phyloP scores from a whole-genome alignment of 1,139 yeast genomes.

The Blastobotrys niveus region DNA sequence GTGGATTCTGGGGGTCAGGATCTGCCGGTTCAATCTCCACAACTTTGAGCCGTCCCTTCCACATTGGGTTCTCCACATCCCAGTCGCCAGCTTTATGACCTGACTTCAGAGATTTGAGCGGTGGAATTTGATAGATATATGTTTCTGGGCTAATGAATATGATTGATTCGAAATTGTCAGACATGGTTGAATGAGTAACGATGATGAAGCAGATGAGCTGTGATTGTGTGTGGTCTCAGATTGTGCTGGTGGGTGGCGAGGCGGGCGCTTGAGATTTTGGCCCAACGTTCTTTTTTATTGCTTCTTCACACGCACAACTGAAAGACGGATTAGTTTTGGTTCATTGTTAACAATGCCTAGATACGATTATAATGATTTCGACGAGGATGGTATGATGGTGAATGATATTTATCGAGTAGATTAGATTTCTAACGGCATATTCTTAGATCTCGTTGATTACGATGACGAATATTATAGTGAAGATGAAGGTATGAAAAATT shows the following conservation, averaged over 20 bases:
- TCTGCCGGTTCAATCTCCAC: constrained; percentile 28
- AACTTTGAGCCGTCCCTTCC: constrained; percentile 35
- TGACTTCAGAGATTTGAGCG: constrained; percentile 24
- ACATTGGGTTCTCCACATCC: constrained; percentile 36
- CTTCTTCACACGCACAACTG: background rate
- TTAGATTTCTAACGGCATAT: background rate
- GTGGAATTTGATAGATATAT: constrained; percentile 34
- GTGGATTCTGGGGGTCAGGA: constrained; percentile 12
- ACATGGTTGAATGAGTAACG: background rate
- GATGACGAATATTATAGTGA: constrained; percentile 18
- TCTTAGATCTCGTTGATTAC: constrained; percentile 16
- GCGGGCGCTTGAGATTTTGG: too few species aligned
- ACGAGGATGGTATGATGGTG: constrained; percentile 18
- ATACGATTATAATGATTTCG: constrained; percentile 14
- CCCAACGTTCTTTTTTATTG: constrained; percentile 1
- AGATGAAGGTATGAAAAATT: constrained; percentile 18
- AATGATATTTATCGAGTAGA: background rate
- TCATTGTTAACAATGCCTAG: constrained; percentile 8
- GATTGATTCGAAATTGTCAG: constrained; percentile 9
- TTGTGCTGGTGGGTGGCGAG: too few species aligned
- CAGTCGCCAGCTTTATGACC: constrained; percentile 34
- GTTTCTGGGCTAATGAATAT: constrained; percentile 22
- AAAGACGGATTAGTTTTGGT: background rate
- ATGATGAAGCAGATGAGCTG: background rate
- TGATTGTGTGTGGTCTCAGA: background rate